phyloP scores from a whole-genome alignment of 768 basidiomycete genomes.

The Mycena pura region DNA sequence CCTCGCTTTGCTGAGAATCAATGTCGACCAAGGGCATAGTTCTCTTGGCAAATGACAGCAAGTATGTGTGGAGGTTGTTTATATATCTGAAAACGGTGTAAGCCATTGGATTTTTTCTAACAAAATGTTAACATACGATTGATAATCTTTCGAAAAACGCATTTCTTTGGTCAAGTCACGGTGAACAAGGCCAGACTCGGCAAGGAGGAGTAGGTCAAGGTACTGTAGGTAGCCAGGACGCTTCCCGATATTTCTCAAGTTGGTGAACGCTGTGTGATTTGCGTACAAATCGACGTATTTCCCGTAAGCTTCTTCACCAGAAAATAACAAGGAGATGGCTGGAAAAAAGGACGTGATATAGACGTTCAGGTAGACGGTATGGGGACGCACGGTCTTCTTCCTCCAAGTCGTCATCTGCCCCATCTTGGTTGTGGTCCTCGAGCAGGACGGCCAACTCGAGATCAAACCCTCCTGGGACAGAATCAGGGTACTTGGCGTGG shows the following conservation, averaged over 20 bases:
- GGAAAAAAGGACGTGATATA: constrained; percentile 9
- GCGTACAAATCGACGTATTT: constrained; percentile 93
- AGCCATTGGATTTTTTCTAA: not conserved
- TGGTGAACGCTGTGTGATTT: constrained; percentile 88
- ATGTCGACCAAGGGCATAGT: constrained; percentile 85
- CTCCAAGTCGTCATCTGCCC: constrained; percentile 74
- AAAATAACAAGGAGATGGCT: constrained; percentile 89
- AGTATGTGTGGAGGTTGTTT: constrained; percentile 78
- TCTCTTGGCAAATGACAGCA: constrained; percentile 85
- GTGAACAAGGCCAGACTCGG: constrained; percentile 68
- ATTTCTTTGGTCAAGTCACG: constrained; percentile 72
- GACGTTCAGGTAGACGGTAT: constrained; percentile 7
- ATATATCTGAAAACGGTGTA: constrained; percentile 68
- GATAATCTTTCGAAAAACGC: constrained; percentile 77
- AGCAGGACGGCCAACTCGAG: constrained; percentile 82
- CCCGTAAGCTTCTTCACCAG: constrained; percentile 95
- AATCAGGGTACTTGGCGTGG: constrained; percentile 94
- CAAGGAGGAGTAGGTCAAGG: constrained; percentile 81
- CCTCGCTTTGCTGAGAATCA: constrained; percentile 67
- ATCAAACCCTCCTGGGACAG: constrained; percentile 81
- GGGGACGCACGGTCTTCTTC: constrained; percentile 83
- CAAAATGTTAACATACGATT: constrained; percentile 58
- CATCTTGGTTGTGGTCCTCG: constrained; percentile 76
- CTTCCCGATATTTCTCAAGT: constrained; percentile 84
- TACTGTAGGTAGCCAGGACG: constrained; percentile 93